Evolutionary conservation across 2,329 filamentous ascomycete genomes (phyloP).

Genomic region (Endocalyx cinctus): DNA sequence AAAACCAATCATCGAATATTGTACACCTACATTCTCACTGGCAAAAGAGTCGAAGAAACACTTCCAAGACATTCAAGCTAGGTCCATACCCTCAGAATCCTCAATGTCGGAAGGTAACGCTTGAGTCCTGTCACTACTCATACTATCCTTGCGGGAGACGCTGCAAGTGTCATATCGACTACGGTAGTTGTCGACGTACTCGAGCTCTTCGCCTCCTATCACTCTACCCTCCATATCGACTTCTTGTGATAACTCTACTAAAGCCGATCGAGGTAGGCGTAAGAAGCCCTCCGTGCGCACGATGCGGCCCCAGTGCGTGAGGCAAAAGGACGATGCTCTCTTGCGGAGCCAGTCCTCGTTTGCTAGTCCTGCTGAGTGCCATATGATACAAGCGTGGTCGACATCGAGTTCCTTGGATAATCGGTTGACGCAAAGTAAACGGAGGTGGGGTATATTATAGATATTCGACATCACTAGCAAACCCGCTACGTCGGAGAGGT

Average conservation of each 20-base stretch:
- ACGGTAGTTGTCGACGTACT: conserved; percentile 49
- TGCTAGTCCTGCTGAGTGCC: conserved; percentile 87
- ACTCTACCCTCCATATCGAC: conserved; percentile 91
- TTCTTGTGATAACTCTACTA: conserved; percentile 90
- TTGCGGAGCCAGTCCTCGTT: conserved; percentile 92
- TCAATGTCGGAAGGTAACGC: conserved; percentile 53
- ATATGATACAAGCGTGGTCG: conserved; percentile 90
- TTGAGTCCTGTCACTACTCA: conserved; percentile 55
- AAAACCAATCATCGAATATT: no score
- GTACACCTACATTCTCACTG: no score
- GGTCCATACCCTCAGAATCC: conserved; percentile 61
- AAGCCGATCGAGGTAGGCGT: conserved; percentile 68
- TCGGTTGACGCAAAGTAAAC: conserved; percentile 85
- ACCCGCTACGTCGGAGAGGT: conserved; percentile 82
- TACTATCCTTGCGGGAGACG: conserved; percentile 50
- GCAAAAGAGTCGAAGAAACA: no score
- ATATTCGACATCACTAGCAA: conserved; percentile 97
- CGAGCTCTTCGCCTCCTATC: conserved; percentile 78
- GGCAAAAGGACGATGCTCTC: conserved; percentile 80
- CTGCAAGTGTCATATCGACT: conserved; percentile 39
- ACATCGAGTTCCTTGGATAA: conserved; percentile 88
- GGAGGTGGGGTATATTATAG: conserved; percentile 92
- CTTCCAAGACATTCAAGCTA: conserved; percentile 36
- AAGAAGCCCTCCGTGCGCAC: conserved; percentile 87
- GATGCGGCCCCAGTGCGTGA: conserved; percentile 91